Conservation (phyloP, 768 basidiomycete species). For the Sistotremastrum suecicum region DNA sequence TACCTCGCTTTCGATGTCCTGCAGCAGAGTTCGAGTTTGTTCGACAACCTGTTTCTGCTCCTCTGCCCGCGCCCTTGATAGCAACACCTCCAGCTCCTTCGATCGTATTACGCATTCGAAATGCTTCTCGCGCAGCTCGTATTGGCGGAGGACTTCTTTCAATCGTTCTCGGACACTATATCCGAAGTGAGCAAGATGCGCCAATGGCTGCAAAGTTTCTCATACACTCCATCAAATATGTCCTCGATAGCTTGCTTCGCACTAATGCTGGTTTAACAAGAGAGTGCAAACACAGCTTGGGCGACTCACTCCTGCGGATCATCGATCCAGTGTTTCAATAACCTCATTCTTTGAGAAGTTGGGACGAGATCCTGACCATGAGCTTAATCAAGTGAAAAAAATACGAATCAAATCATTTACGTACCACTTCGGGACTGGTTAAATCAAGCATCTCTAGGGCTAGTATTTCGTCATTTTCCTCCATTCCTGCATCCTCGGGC, state of each 20-base stretch:
- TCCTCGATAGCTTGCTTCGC: constrained; percentile 65
- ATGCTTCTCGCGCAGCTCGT: constrained; percentile 82
- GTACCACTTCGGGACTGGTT: constrained; percentile 43
- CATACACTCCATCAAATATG: constrained; percentile 77
- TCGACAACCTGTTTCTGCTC: constrained; percentile 78
- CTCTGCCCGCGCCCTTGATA: constrained; percentile 76
- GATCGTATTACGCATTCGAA: constrained; percentile 88
- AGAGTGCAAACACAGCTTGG: not conserved
- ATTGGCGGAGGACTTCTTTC: constrained; percentile 77
- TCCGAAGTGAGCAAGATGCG: constrained; percentile 1
- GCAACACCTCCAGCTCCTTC: constrained; percentile 78
- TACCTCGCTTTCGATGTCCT: constrained; percentile 54
- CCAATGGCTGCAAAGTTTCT: constrained; percentile 8
- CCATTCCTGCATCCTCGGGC: constrained; percentile 76
- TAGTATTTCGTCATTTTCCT: constrained; percentile 78
- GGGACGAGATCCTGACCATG: not conserved
- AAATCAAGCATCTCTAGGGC: constrained; percentile 87
- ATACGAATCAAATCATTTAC: not conserved
- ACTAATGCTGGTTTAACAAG: constrained; percentile 21
- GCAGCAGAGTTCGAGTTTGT: constrained; percentile 32
- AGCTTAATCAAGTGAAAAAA: not conserved
- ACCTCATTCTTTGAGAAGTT: constrained; percentile 40
- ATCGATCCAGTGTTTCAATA: constrained; percentile 60
- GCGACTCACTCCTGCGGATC: constrained; percentile 54
- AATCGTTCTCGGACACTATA: constrained; percentile 69